phyloP scores from a whole-genome alignment of 1,284 basidiomycete species.

The Apiotrichum gamsii region DNA sequence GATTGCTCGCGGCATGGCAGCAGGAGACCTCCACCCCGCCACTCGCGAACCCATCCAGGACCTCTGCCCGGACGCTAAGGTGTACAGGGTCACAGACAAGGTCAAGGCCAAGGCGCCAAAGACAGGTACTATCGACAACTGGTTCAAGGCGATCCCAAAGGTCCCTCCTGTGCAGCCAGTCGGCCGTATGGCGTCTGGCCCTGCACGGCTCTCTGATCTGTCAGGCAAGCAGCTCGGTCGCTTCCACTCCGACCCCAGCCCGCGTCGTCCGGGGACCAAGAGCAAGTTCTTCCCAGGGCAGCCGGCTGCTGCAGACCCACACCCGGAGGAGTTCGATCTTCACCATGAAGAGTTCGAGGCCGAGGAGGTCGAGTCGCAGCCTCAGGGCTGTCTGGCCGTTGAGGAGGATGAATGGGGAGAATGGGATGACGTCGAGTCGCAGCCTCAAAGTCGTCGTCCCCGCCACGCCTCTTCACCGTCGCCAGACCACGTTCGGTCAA shows the following conservation, averaged over 20 bases:
- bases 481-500: slow-evolving; percentile 10
- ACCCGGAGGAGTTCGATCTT: slow-evolving; percentile 14
- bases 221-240: background rate
- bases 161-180: slow-evolving; percentile 31
- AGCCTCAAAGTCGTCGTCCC: background rate
- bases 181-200: slow-evolving; percentile 31
- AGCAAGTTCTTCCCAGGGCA: slow-evolving; percentile 34
- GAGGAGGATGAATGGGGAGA: no score
- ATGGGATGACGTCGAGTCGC: slow-evolving; percentile 1
- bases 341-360: slow-evolving; percentile 21
- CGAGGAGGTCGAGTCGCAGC: slow-evolving; percentile 2
- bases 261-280: background rate
- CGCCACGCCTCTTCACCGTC: slow-evolving; percentile 1
- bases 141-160: slow-evolving; percentile 26
- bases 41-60: slow-evolving; percentile 67
- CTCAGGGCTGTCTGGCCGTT: background rate
- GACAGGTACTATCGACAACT: slow-evolving; percentile 38
- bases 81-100: slow-evolving; percentile 15
- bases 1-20: slow-evolving; percentile 57
- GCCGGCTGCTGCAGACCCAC: background rate
- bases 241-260: background rate
- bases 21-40: slow-evolving; percentile 72
- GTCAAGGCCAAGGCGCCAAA: background rate
- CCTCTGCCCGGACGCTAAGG: slow-evolving; percentile 65
- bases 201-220: slow-evolving; percentile 35